These are phyloP conservation scores for Phanerochaete carnosa DNA, from an alignment of 768 basidiomycete genomes.

Conservation along the genomic window DNA sequence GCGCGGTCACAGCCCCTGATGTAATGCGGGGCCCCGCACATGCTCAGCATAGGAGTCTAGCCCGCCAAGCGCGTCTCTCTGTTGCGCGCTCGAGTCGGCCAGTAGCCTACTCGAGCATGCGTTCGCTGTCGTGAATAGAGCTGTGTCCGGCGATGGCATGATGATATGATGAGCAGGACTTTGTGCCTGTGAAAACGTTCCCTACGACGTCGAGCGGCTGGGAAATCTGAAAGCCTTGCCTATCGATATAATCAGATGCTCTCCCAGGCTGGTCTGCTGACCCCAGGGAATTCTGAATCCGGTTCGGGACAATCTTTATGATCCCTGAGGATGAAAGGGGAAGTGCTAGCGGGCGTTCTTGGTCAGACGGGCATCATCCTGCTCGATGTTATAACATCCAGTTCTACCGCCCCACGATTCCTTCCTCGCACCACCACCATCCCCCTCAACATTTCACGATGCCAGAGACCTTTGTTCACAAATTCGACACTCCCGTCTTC, in stretches of 20 bases:
- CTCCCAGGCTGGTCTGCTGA: not conserved
- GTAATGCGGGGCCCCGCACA: slow-evolving; percentile 1
- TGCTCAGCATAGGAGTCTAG: not conserved
- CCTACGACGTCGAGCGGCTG: too few species aligned
- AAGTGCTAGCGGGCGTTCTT: not conserved
- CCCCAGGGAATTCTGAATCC: not conserved
- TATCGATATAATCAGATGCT: not conserved
- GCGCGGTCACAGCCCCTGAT: not conserved
- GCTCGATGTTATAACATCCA: not conserved
- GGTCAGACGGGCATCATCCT: not conserved
- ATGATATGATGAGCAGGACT: too few species aligned
- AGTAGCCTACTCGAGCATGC: not conserved
- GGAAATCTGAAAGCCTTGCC: not conserved
- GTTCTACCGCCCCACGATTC: not conserved
- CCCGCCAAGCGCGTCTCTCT: not conserved
- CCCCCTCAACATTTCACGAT: slow-evolving; percentile 25
- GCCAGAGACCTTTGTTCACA: slow-evolving; percentile 42
- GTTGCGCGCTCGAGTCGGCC: too few species aligned
- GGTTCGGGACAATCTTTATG: not conserved
- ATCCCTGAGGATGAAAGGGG: not conserved
- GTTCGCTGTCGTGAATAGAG: not conserved
- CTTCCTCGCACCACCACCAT: not conserved
- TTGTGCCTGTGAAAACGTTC: too few species aligned
- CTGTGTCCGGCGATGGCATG: too few species aligned
- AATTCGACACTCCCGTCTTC: slow-evolving; percentile 51